A percentile compares a stretch with the other conserved stretches of the same genome.
Evolutionary conservation across 225 moss, liverwort and hornwort species (phyloP).

Genomic region (Sphagnum tenellum): DNA sequence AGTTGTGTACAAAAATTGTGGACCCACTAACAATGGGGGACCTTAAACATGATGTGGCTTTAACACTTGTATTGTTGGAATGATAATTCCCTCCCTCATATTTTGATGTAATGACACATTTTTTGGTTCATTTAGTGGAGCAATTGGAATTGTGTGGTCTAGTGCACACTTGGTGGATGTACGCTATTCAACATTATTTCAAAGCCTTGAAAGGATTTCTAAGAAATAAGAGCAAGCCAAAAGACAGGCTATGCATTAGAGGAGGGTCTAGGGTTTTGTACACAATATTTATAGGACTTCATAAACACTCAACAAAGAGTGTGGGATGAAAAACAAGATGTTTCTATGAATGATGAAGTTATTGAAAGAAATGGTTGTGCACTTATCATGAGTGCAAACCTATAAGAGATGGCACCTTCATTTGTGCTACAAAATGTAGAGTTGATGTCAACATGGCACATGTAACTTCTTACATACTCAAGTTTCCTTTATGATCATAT

Average conservation of each 20-base stretch:
- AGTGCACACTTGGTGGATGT: not conserved
- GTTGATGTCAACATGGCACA: not conserved
- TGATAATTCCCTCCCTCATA: not conserved
- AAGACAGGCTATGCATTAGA: not conserved
- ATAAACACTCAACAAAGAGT: not conserved
- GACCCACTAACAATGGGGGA: too few relatives aligned
- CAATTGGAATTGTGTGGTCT: not conserved
- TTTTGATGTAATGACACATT: conserved; percentile 4
- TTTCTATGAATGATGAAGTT: not conserved
- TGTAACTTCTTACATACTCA: not conserved
- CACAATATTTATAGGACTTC: not conserved
- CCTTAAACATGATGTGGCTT: not conserved
- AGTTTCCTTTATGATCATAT: not conserved
- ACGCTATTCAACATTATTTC: not conserved
- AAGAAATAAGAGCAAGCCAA: not conserved
- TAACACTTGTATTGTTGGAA: not conserved
- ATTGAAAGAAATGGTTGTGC: not conserved
- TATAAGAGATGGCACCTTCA: not conserved
- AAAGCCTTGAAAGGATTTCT: not conserved
- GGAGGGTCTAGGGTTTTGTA: not conserved
- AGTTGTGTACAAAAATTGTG: too few relatives aligned
- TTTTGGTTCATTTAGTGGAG: conserved; percentile 2
- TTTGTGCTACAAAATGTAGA: not conserved
- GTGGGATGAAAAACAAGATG: not conserved
- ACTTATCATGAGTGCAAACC: not conserved